Evolutionary conservation across 306 rosid genomes (phyloP), one percentile per base, ranked within the genome.

Genomic region (Erythrophleum fordii): DNA sequence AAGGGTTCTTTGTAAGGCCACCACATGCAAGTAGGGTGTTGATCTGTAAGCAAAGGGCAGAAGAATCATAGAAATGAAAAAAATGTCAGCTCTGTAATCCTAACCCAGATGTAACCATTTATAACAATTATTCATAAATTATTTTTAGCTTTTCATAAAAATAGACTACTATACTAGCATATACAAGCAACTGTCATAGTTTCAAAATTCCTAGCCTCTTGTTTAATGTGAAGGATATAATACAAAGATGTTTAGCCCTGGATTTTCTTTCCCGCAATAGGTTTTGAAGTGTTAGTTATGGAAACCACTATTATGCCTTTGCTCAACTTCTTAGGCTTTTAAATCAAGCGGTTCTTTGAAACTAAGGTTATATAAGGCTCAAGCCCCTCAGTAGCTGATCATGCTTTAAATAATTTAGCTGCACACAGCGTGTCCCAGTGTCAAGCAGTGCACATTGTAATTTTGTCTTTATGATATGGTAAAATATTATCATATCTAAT

Each of bases 21-120:
- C 99, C 99, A 75, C 97, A 95, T 26, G 98, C 99, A 75, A 95
- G 96, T 69, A 93, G 65, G n/a, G 96, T 93, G 85, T 87, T 83
- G 69, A 95, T 95, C 99, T 95, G 95, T 77, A 80, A 58, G 59
- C 64, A 81, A 77, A 51, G 73, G 31, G 67, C n/a, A 80, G 75
- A 78, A 81, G 61, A 67, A 67, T 34, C 51, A 49, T 23, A 69
- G 42, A 28, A 45, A 73, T 59, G 62, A 72, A 72, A 73, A n/a
- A 45, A 31, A 42, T 76, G 58, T 60, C 59, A 77, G 70, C 58
- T 31, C 11, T 34, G 84, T 59, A 68, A 37, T 70, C 73, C 45
- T 58, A 53, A 35, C 77, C 69, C 39, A 35, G 45, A 67, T 45
- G n/a, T 46, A 58, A 77, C 28, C 8, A 3, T 58, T 58, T 23